Evolutionary conservation across 805 yeast genomes (phyloP).

Genomic region (Pichia ethanolica): DNA sequence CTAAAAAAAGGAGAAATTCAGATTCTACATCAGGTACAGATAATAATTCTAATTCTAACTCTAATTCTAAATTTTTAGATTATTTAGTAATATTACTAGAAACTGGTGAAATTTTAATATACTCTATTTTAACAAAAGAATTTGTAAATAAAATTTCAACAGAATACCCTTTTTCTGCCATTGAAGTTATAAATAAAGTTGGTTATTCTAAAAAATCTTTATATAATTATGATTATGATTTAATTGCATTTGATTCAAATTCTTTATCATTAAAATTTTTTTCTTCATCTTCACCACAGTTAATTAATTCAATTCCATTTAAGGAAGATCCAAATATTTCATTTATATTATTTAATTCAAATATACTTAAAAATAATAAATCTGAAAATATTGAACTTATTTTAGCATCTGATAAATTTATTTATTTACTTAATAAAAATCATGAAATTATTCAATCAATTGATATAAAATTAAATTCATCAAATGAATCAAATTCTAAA

Average conservation of each 20-base stretch:
- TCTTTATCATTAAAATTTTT: conserved; percentile 19
- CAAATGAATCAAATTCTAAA: background rate
- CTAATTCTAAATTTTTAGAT: conserved; percentile 3
- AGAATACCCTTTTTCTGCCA: conserved; percentile 21
- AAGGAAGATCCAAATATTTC: conserved; percentile 12
- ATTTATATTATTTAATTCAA: background rate
- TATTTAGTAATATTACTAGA: conserved; percentile 19
- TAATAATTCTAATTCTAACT: background rate
- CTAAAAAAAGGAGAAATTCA: conserved; percentile 23
- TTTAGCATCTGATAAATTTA: conserved; percentile 5
- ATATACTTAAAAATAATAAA: background rate
- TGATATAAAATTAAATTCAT: conserved; percentile 2
- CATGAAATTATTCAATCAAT: conserved; percentile 14
- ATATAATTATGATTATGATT: conserved; percentile 13
- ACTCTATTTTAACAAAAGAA: conserved; percentile 37
- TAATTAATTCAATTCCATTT: conserved; percentile 12
- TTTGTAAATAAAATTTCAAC: conserved; percentile 31
- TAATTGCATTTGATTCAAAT: conserved; percentile 26
- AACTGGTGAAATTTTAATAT: conserved; percentile 35
- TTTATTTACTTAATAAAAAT: conserved; percentile 5
- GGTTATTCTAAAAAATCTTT: background rate
- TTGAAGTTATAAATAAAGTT: conserved; percentile 17
- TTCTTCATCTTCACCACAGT: conserved; percentile 19
- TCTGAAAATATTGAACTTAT: background rate
- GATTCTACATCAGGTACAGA: background rate